phyloP scores from a whole-genome alignment of 2,329 filamentous ascomycete species.

The Cytospora schulzeri region DNA sequence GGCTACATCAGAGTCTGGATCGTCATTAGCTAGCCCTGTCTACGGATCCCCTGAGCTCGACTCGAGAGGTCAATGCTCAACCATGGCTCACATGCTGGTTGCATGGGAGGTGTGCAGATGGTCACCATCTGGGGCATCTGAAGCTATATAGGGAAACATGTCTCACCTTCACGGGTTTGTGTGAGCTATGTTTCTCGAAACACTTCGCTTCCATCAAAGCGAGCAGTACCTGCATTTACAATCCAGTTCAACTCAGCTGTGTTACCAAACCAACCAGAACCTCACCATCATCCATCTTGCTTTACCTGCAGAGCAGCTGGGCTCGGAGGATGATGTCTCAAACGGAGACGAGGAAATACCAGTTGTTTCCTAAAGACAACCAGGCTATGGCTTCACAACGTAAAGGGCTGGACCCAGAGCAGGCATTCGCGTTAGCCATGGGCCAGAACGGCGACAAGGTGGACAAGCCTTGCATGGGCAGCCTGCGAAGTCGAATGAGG shows the following conservation, averaged over 20 bases:
- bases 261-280: conserved; percentile 19
- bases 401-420: conserved; percentile 54
- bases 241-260: conserved; percentile 28
- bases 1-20: conserved; percentile 26
- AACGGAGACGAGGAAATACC: conserved; percentile 58
- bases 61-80: conserved; percentile 30
- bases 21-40: conserved; percentile 19
- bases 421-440: conserved; percentile 49
- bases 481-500: conserved; percentile 56
- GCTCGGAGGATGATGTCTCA: conserved; percentile 62
- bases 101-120: conserved; percentile 54
- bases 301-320: conserved; percentile 34
- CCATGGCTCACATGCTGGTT: conserved; percentile 66
- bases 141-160: conserved; percentile 54
- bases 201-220: conserved; percentile 32
- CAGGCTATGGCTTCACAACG: conserved; percentile 44
- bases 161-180: conserved; percentile 47
- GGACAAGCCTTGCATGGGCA: conserved; percentile 43
- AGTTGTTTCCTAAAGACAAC: conserved; percentile 60
- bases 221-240: not conserved
- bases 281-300: conserved; percentile 7
- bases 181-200: conserved; percentile 46
- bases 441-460: conserved; percentile 42
- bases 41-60: conserved; percentile 11
- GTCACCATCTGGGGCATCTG: conserved; percentile 41